These are phyloP conservation scores for Neopestalotiopsis clavispora DNA, from an alignment of 2,329 filamentous ascomycete species.

Conservation along the genomic window DNA sequence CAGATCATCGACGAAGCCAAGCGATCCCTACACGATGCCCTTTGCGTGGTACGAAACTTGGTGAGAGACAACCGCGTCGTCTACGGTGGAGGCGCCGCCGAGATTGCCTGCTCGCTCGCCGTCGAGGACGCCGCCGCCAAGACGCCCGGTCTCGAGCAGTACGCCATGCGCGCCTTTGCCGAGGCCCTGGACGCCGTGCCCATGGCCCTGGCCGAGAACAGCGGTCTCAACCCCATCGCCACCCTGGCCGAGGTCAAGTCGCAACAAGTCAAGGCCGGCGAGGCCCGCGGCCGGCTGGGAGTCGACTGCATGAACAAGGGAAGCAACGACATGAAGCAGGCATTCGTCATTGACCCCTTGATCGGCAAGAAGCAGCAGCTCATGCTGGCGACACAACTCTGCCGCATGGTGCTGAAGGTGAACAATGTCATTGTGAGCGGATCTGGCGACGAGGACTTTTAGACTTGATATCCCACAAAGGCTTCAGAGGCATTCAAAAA, in stretches of 20 bases:
- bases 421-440: constrained; percentile 96
- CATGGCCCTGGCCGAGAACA: constrained; percentile 97
- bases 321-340: constrained; percentile 95
- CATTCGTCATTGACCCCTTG: constrained; percentile 97
- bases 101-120: constrained; percentile 95
- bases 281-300: constrained; percentile 69
- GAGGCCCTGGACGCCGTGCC: constrained; percentile 93
- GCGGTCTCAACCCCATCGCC: constrained; percentile 92
- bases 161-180: constrained; percentile 97
- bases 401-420: constrained; percentile 96
- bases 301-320: constrained; percentile 98
- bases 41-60: constrained; percentile 96
- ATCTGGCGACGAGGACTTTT: constrained; percentile 86
- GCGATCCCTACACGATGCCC: constrained; percentile 93
- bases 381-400: constrained; percentile 93
- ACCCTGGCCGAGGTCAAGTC: constrained; percentile 95
- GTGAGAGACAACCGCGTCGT: constrained; percentile 96
- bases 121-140: constrained; percentile 94
- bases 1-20: constrained; percentile 99
- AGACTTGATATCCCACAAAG: constrained; percentile 36
- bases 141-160: constrained; percentile 97
- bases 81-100: constrained; percentile 94
- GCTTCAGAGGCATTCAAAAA: not conserved
- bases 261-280: constrained; percentile 82
- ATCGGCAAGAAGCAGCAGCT: constrained; percentile 99